These are phyloP conservation scores for Ustilago sp. DNA, from an alignment of 1,284 basidiomycete genomes.

Conservation along the genomic window DNA sequence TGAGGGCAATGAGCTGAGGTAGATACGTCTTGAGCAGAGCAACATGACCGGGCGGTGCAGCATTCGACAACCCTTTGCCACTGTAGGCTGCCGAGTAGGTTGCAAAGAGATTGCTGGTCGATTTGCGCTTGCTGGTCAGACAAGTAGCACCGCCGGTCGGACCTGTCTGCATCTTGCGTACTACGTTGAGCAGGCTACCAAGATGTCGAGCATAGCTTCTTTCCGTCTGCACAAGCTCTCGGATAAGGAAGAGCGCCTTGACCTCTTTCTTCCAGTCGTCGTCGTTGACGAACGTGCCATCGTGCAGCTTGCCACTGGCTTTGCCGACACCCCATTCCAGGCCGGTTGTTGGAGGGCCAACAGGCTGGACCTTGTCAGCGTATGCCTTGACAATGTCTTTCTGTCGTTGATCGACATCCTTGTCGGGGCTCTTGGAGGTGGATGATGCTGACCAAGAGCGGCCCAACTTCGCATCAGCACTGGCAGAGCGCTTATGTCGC, in stretches of 20 bases:
- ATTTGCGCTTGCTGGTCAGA: constrained; percentile 37
- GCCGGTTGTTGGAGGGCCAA: constrained; percentile 23
- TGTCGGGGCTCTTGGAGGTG: constrained; percentile 9
- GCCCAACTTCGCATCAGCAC: constrained; percentile 27
- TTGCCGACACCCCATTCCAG: constrained; percentile 58
- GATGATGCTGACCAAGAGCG: constrained; percentile 12
- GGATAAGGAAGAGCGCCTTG: constrained; percentile 65
- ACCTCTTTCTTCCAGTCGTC: constrained; percentile 68
- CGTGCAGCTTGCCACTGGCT: constrained; percentile 57
- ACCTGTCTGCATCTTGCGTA: constrained; percentile 40
- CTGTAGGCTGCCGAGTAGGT: constrained; percentile 34
- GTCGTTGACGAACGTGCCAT: constrained; percentile 61
- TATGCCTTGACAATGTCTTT: constrained; percentile 50
- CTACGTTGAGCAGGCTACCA: constrained; percentile 57
- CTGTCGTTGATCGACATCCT: constrained; percentile 37
- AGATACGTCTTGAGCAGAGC: constrained; percentile 56
- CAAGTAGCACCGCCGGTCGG: constrained; percentile 12
- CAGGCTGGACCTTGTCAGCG: constrained; percentile 19
- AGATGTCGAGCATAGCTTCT: constrained; percentile 64
- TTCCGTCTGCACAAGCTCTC: constrained; percentile 67
- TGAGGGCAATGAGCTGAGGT: constrained; percentile 65
- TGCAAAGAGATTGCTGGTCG: constrained; percentile 32
- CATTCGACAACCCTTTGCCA: constrained; percentile 15
- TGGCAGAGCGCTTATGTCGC: constrained; percentile 34
- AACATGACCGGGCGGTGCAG: constrained; percentile 46